phyloP scores from a whole-genome alignment of 139 green algal species.

The Micractinium conductrix region DNA sequence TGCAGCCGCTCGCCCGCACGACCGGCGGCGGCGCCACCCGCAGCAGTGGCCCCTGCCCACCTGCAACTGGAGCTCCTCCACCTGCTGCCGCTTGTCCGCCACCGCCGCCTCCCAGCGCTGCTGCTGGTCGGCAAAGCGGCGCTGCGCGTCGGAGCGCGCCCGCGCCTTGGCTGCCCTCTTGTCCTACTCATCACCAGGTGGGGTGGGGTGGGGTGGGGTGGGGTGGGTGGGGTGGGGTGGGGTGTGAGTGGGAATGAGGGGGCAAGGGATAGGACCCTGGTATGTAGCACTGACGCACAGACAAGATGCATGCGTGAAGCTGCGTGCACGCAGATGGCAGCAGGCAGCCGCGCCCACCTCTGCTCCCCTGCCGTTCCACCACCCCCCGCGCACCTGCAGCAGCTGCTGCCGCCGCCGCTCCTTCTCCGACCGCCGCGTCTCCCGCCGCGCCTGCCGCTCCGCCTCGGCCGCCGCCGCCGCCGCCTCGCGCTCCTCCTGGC shows the following conservation, averaged over 20 bases:
- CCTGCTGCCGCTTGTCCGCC: slow-evolving; percentile 25
- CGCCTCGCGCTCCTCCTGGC: slow-evolving; percentile 26
- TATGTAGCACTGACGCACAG: no score
- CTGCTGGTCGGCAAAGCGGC: slow-evolving; percentile 33
- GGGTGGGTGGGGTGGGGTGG: no score
- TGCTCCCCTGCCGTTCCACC: no score
- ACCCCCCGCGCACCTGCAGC: neutral
- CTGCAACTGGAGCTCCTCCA: slow-evolving; percentile 29
- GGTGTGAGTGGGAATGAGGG: no score
- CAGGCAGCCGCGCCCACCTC: no score
- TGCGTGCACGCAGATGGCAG: no score
- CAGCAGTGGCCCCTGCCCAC: neutral
- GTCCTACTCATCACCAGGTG: no score
- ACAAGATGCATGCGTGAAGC: no score
- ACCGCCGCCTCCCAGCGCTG: slow-evolving; percentile 36
- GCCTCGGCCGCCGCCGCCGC: neutral
- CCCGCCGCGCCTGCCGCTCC: neutral
- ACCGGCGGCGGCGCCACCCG: no score
- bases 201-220: no score
- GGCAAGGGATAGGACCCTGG: no score
- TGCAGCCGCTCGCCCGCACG: no score
- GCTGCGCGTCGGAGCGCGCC: slow-evolving; percentile 10
- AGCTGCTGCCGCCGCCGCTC: slow-evolving; percentile 30
- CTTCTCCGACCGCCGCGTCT: slow-evolving; percentile 6
- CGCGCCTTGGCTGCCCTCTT: slow-evolving; percentile 28